Evolutionary conservation across 2,329 filamentous ascomycete species (phyloP).

Genomic region (Epichloe elymi): DNA sequence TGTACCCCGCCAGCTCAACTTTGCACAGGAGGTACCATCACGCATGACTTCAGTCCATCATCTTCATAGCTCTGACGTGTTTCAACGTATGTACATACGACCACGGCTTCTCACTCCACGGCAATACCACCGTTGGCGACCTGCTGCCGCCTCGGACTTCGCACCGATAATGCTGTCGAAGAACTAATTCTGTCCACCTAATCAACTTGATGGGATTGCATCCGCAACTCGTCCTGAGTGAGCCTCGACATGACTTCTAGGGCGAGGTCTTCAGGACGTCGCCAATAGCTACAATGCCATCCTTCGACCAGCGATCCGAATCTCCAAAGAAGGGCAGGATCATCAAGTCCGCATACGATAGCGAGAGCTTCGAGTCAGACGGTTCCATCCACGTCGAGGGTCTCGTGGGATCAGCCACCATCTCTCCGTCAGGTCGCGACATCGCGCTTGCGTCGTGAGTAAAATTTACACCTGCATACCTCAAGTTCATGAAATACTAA

Average conservation of each 20-base stretch:
- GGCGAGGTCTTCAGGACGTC: background rate
- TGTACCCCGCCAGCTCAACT: background rate
- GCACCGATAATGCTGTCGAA: background rate
- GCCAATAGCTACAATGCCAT: slow-evolving; percentile 27
- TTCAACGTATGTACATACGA: background rate
- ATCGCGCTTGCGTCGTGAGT: slow-evolving; percentile 71
- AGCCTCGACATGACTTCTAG: slow-evolving; percentile 5
- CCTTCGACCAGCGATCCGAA: slow-evolving; percentile 31
- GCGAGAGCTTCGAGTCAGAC: slow-evolving; percentile 75
- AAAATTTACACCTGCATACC: background rate
- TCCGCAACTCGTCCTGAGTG: background rate
- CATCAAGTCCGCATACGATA: slow-evolving; percentile 63
- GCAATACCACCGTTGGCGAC: background rate
- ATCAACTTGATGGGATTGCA: background rate
- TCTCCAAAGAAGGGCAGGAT: slow-evolving; percentile 42
- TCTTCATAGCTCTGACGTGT: background rate
- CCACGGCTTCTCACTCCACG: background rate
- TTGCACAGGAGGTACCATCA: background rate
- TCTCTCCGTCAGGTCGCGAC: slow-evolving; percentile 82
- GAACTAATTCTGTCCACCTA: background rate
- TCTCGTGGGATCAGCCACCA: slow-evolving; percentile 79
- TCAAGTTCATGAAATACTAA: slow-evolving; percentile 13
- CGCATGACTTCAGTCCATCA: background rate
- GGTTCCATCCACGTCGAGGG: slow-evolving; percentile 72
- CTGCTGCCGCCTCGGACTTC: background rate